Evolutionary conservation across 805 yeast species (phyloP), one percentile per base, ranked within the genome.

Genomic region (Starmerella powellii): DNA sequence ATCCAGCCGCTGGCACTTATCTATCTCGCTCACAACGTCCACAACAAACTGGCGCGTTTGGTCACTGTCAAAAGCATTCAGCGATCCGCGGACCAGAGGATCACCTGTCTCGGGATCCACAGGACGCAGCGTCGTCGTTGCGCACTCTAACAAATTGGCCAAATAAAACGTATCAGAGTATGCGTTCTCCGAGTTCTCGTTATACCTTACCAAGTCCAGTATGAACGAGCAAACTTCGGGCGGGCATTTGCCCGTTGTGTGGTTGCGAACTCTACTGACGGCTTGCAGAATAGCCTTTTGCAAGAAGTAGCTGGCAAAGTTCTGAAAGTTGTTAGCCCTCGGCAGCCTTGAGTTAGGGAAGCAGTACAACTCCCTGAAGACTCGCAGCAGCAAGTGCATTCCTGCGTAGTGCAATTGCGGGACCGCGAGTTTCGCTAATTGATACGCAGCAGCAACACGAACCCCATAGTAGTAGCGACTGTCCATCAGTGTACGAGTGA

Each of bases 381-480:
- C 81, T 53, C 71, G 74, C 31, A 84, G 60, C 40, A 91, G 65
- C 56, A 83, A 88, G 32, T 66, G 67, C 52, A 80, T 67, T 0
- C 97, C 97, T 23, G 80, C 64, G 58, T 72, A 82, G n/a, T 70
- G 69, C 31, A 74, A 67, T 11, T 72, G 74, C 28, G 71, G 72
- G 19, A 64, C 73, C 0, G 94, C 79, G 40, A 76, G 67, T n/a
- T 62, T 68, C 0, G 87, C 79, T 33, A 91, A 65, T 0, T 91
- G 91, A 35, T 64, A 60, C 1, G 94, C 93, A 1, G 98, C 96
- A 43, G 84, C 93, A 15, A 76, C 70, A 44, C 99, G 67, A 1
- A 91, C 76, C 3, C 96, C 96, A 60, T 83, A 86, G 56, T 76
- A 88, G 57, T 91, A 91, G 31, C 95, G 66, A 5, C 68, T 56